phyloP scores from a whole-genome alignment of 805 yeast species.

The Candida ulmi region DNA sequence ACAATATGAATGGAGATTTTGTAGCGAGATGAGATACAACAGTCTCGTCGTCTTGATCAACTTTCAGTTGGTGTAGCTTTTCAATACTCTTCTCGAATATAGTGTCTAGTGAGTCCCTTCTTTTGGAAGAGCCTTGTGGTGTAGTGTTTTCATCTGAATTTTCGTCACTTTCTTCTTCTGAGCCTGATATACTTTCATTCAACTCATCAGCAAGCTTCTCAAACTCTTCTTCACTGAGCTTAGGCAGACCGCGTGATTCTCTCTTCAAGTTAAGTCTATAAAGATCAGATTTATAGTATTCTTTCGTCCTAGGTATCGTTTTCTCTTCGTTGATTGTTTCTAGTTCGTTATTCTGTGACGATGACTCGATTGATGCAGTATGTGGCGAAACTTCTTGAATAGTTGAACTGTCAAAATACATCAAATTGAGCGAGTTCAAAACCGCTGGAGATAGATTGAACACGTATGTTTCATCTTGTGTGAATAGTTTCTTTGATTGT shows the following conservation, averaged over 20 bases:
- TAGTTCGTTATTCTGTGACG: constrained; percentile 6
- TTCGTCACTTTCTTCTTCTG: constrained; percentile 37
- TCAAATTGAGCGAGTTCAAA: constrained; percentile 40
- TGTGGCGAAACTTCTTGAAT: constrained; percentile 28
- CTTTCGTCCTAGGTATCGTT: constrained; percentile 19
- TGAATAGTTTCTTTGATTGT: not conserved
- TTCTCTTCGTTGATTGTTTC: constrained; percentile 5
- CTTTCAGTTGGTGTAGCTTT: constrained; percentile 14
- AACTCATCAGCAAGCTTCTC: constrained; percentile 46
- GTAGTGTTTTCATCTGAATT: constrained; percentile 21
- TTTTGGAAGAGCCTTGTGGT: not conserved
- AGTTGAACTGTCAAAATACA: constrained; percentile 50
- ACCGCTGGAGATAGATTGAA: constrained; percentile 39
- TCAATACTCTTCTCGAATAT: constrained; percentile 18
- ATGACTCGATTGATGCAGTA: constrained; percentile 6
- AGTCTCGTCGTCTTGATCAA: constrained; percentile 24
- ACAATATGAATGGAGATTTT: constrained; percentile 62
- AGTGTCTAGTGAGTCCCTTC: constrained; percentile 15
- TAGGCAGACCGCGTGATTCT: constrained; percentile 34
- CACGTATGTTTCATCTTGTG: constrained; percentile 38
- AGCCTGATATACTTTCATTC: constrained; percentile 57
- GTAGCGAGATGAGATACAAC: constrained; percentile 53
- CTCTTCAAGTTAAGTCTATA: constrained; percentile 59
- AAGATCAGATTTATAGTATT: constrained; percentile 53
- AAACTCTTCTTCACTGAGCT: constrained; percentile 52